A percentile compares a stretch with the other conserved stretches of the same genome.
phyloP scores from a whole-genome alignment of 306 rosid genomes.

The Rosa lucieae region DNA sequence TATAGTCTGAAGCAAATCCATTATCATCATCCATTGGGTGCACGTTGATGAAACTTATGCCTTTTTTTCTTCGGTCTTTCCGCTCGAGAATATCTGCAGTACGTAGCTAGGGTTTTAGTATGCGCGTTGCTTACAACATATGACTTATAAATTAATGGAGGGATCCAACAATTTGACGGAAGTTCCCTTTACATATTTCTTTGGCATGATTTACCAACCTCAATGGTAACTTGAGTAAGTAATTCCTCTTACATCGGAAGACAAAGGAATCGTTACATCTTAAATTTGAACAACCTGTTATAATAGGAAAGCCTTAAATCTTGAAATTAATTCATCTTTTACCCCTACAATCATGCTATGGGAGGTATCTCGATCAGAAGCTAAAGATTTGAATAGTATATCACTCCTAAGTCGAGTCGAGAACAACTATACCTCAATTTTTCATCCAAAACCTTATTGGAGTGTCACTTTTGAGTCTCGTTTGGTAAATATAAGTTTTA shows the following conservation, averaged over 20 bases:
- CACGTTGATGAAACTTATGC: neutral
- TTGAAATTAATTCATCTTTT: too few relatives aligned
- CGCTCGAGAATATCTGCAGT: neutral
- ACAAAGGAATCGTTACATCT: neutral
- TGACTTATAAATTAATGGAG: neutral
- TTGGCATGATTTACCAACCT: neutral
- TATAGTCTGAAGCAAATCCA: neutral
- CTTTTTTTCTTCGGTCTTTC: neutral
- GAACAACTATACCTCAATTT: too few relatives aligned
- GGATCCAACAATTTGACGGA: neutral
- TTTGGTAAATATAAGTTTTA: too few relatives aligned
- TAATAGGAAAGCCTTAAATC: too few relatives aligned
- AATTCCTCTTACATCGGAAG: neutral
- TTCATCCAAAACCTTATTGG: too few relatives aligned
- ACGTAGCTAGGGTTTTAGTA: neutral
- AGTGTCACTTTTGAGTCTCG: too few relatives aligned
- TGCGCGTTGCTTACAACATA: neutral
- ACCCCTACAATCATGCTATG: too few relatives aligned
- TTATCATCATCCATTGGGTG: neutral
- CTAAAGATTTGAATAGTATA: too few relatives aligned
- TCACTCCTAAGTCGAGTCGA: too few relatives aligned
- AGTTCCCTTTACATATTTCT: neutral
- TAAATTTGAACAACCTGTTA: too few relatives aligned
- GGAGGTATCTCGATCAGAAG: too few relatives aligned
- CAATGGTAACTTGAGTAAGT: neutral